Base-by-base conservation (phyloP, 345 rosid species). In the Eucalyptus guilfoylei region DNA sequence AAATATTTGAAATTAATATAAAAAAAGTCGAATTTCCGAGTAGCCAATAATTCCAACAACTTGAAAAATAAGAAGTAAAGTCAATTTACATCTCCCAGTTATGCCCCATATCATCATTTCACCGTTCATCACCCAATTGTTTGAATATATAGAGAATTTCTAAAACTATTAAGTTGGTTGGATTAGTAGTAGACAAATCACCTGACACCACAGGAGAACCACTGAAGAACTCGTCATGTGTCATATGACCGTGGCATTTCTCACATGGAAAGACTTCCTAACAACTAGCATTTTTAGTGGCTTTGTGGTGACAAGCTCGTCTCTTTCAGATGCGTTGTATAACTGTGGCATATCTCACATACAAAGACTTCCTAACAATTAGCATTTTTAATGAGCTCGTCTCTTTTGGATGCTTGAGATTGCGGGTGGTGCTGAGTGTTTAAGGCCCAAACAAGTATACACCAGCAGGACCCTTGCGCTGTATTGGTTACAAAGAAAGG, bases 161-260 rank as follows among this genome's bases (percentile, higher is more conserved):
- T 23, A 21, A 17, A 69, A 69, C 24, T 1, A 34, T 24, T 4
- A 21, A 37, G 7, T 10, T 37, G 81, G 81, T 37, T 72, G 45
- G 28, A 17, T 34, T 19, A 37, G 28, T 10, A 14, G 5, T 37
- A 72, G 2, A 64, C 0, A 14, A 5, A 60, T 60, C 4, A 11
- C 34, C 1, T 1, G 5, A 52, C 58, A 4, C 1, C 0, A 2
- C 24, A 0, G 17, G 40, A 67, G 40, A 32, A 67, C 6, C 11
- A 1, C 0, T 9, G 3, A 64, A n/a, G 37, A 32, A 67, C 76
- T 8, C 6, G 1, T n/a, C 37, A 7, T 4, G 9, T 5, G 2
- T 30, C 5, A 2, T 7, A n/a, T 62, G 8, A 62, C 5, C 72
- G 0, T 30, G 19, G 34, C 72, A 7, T 1, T 14, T 32, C 76